These are phyloP conservation scores for Anthracocystis panici-leucophaei DNA, from an alignment of 1,284 basidiomycete species.

Conservation along the genomic window DNA sequence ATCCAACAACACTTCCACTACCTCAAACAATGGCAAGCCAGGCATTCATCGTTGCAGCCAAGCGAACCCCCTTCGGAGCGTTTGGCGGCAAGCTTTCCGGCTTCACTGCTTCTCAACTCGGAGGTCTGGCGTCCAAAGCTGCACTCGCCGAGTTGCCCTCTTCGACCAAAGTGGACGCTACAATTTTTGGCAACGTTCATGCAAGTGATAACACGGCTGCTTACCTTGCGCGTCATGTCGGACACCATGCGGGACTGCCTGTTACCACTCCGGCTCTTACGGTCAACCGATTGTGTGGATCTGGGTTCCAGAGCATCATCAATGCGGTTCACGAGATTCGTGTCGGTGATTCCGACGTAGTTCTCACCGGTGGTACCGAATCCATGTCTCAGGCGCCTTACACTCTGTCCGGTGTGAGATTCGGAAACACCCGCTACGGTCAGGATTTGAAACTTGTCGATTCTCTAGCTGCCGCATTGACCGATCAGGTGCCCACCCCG, in stretches of 20 bases:
- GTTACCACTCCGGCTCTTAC: constrained; percentile 73
- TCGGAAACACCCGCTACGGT: constrained; percentile 71
- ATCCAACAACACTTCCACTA: no score
- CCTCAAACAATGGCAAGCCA: constrained; percentile 34
- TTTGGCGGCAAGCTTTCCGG: constrained; percentile 72
- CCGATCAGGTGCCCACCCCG: constrained; percentile 73
- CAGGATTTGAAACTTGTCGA: constrained; percentile 75
- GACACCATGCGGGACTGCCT: constrained; percentile 81
- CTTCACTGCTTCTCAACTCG: constrained; percentile 70
- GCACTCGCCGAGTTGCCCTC: constrained; percentile 73
- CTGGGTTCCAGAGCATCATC: constrained; percentile 93
- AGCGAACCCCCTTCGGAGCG: constrained; percentile 74
- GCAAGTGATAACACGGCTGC: constrained; percentile 76
- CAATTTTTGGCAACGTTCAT: constrained; percentile 67
- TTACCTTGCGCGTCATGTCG: constrained; percentile 94
- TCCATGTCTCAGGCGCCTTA: constrained; percentile 93
- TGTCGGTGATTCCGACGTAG: constrained; percentile 84
- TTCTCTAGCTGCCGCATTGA: constrained; percentile 73
- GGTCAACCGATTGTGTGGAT: constrained; percentile 87
- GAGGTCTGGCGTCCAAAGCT: constrained; percentile 73
- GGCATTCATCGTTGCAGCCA: constrained; percentile 70
- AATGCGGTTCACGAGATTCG: constrained; percentile 90
- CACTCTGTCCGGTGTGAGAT: constrained; percentile 69
- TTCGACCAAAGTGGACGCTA: constrained; percentile 71
- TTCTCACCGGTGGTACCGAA: constrained; percentile 96